phyloP scores from a whole-genome alignment of 345 rosid species.

The Populus pruinosa region DNA sequence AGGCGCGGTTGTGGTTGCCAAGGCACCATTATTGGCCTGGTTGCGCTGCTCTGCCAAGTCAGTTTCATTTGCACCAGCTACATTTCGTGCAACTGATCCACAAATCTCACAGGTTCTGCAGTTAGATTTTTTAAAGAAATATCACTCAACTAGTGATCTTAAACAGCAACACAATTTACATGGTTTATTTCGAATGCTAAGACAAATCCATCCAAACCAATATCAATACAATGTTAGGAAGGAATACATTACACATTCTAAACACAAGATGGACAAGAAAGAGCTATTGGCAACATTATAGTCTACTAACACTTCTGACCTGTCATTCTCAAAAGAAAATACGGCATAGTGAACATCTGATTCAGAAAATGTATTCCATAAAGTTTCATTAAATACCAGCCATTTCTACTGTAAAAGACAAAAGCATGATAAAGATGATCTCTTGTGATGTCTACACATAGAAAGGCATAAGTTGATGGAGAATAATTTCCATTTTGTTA shows the following conservation, averaged over 20 bases:
- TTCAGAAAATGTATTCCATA: too few relatives aligned
- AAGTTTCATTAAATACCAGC: too few relatives aligned
- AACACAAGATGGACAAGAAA: neutral
- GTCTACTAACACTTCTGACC: neutral
- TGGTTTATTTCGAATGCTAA: neutral
- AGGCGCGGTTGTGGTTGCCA: constrained; percentile 28
- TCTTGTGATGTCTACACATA: neutral
- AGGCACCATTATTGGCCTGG: constrained; percentile 36
- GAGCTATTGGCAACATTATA: neutral
- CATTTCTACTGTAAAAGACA: neutral
- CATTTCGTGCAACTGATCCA: constrained; percentile 69
- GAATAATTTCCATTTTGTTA: neutral
- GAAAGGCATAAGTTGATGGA: neutral
- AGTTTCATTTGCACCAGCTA: constrained; percentile 47
- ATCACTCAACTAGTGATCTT: neutral
- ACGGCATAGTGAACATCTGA: too few relatives aligned
- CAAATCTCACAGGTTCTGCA: constrained; percentile 95
- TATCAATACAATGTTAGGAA: neutral
- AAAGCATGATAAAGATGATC: neutral
- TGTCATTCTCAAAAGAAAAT: neutral
- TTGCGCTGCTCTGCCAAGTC: constrained; percentile 47
- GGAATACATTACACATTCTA: neutral
- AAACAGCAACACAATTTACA: neutral
- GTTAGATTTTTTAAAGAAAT: neutral
- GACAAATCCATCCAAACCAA: neutral